Percentiles rank a stretch among this genome's conserved stretches.
These are phyloP conservation scores for Mucor lusitanicus DNA, from an alignment of 371 early-diverging fungal genomes.

Conservation along the genomic window DNA sequence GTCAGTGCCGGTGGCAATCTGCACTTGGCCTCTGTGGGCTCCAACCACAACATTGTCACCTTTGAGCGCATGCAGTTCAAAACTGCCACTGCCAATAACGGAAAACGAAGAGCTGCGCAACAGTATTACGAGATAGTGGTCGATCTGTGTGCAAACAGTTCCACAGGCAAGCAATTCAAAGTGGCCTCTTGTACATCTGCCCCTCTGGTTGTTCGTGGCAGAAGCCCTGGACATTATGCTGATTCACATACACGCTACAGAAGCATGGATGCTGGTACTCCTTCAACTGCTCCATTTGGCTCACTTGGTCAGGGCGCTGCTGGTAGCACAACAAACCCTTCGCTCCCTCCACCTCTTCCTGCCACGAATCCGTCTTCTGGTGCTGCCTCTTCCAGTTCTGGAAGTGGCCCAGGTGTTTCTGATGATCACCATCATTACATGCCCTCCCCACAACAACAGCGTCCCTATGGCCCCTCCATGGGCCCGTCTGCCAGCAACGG, in stretches of 20 bases:
- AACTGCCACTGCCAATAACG: slow-evolving; percentile 91
- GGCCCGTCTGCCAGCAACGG: background rate
- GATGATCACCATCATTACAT: slow-evolving; percentile 13
- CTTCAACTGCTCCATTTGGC: slow-evolving; percentile 29
- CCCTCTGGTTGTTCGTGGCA: slow-evolving; percentile 86
- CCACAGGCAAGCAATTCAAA: slow-evolving; percentile 43
- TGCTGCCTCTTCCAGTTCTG: background rate
- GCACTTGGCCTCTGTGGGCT: slow-evolving; percentile 44
- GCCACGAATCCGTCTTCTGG: background rate
- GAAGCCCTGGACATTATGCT: slow-evolving; percentile 89
- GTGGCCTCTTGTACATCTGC: slow-evolving; percentile 75
- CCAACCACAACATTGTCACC: slow-evolving; percentile 57
- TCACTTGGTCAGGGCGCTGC: slow-evolving; percentile 10
- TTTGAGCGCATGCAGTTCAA: slow-evolving; percentile 95
- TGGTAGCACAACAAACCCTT: slow-evolving; percentile 14
- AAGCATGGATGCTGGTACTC: slow-evolving; percentile 36
- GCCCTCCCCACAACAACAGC: slow-evolving; percentile 10
- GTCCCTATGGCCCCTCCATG: background rate
- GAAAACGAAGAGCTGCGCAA: slow-evolving; percentile 83
- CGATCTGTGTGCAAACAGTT: slow-evolving; percentile 63
- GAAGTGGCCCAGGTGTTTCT: slow-evolving; percentile 1
- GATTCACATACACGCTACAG: slow-evolving; percentile 53
- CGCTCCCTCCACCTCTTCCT: background rate
- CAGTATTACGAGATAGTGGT: slow-evolving; percentile 82
- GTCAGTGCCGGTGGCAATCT: slow-evolving; percentile 62